Evolutionary conservation across 305 asterid species (phyloP).

Genomic region (Fraxinus sp.): DNA sequence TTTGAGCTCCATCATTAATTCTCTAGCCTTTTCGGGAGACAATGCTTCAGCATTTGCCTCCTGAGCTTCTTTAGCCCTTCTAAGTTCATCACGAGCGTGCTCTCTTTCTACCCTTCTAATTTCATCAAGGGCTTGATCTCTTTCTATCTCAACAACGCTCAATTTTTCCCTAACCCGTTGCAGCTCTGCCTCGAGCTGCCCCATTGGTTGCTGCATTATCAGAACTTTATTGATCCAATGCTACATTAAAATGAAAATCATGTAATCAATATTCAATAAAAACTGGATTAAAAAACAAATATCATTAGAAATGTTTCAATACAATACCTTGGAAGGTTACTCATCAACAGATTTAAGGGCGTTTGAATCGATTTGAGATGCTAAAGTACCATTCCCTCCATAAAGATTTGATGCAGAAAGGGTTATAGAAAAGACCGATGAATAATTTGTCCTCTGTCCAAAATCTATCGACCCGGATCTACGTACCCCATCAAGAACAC

Average conservation of each 20-base stretch:
- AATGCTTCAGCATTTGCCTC: constrained; percentile 30
- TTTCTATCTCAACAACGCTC: constrained; percentile 30
- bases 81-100: constrained; percentile 32
- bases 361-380: constrained; percentile 50
- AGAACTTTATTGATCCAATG: constrained; percentile 28
- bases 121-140: constrained; percentile 34
- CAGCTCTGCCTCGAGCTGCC: constrained; percentile 53
- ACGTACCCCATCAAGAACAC: constrained; percentile 21
- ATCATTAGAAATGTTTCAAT: neutral
- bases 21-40: constrained; percentile 34
- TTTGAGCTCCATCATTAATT: constrained; percentile 41
- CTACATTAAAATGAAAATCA: constrained; percentile 23
- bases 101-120: constrained; percentile 37
- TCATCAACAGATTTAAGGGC: constrained; percentile 57
- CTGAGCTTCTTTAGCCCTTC: constrained; percentile 32
- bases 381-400: constrained; percentile 57
- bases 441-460: constrained; percentile 41
- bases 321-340: constrained; percentile 38
- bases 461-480: constrained; percentile 60
- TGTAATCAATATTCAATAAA: neutral
- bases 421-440: constrained; percentile 56
- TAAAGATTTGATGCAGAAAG: constrained; percentile 70
- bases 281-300: neutral
- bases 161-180: constrained; percentile 45
- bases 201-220: constrained; percentile 51